Base-by-base conservation (phyloP, 2,329 filamentous ascomycete genomes). In the Myriosclerotinia duriaeana region DNA sequence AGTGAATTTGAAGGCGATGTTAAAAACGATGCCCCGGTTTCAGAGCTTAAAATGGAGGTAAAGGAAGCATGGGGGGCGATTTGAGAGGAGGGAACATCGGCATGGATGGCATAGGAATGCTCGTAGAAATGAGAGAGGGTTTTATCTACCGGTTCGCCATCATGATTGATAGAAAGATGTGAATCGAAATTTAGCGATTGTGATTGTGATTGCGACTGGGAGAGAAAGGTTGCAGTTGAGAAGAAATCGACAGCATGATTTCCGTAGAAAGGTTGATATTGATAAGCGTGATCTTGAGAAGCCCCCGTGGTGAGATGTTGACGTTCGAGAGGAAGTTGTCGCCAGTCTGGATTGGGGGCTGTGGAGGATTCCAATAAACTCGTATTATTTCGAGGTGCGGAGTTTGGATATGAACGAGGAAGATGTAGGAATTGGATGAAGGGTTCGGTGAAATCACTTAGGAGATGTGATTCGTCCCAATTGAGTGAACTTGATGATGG, bases 101-200 rank as follows among this genome's bases (percentile, higher is more conserved):
- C 83, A 74, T 96, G 87, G 17, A 89, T 79, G 2, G 87, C 85
- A 59, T 96, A 83, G 0, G 92, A 95, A 73, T 94, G 87, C 70
- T 95, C 86, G 72, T 92, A 90, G 76, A 95, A 96, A 66, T 88
- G 83, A 4, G 85, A 84, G 4, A 88, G 77, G 0, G 81, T 69
- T 22, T 79, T 75, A 38, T 75, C 71, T 48, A 70, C 59, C 12
- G 70, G 70, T 66, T 70, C 65, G 12, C 14, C 1, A 17, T 50
- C 56, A 50, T 17, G 12, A 14, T n/a, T 11, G 17, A 36, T 5
- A 36, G 54, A 65, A 8, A 52, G 2, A 12, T 65, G 15, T 14
- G 53, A 42, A 48, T 65, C 38, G 14, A 15, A 8, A 36, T 52
- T 22, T n/a, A 30, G 38, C 2, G 53, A 60, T 22, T 36, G 44